Percentiles rank a stretch among this genome's conserved stretches.
Evolutionary conservation across 2,329 filamentous ascomycete species (phyloP).

Genomic region (Beauveria sp.): DNA sequence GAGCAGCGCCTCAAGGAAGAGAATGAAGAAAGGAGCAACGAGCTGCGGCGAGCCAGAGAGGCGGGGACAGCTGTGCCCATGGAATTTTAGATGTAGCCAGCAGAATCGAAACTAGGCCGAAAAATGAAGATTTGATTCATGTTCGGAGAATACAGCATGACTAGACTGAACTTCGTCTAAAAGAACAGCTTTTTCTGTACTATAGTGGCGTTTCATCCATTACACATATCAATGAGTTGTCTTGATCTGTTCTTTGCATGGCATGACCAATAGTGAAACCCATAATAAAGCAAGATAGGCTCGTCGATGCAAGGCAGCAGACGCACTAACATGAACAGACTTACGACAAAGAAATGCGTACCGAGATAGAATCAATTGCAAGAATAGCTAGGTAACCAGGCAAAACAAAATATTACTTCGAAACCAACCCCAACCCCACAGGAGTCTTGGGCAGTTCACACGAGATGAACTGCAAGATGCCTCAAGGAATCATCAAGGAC

Average conservation of each 20-base stretch:
- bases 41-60: slow-evolving; percentile 44
- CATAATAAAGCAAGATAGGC: not conserved
- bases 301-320: not conserved
- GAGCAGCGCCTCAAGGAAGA: slow-evolving; percentile 62
- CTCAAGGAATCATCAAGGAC: not conserved
- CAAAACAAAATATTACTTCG: slow-evolving; percentile 6
- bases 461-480: not conserved
- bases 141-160: no score
- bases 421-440: not conserved
- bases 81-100: slow-evolving; percentile 34
- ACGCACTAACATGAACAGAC: not conserved
- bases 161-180: no score
- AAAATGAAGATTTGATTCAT: not conserved
- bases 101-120: not conserved
- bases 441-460: slow-evolving; percentile 1
- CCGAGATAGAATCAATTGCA: slow-evolving; percentile 10
- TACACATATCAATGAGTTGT: not conserved
- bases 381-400: slow-evolving; percentile 5
- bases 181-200: not conserved
- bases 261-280: not conserved
- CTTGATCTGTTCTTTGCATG: not conserved
- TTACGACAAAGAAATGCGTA: not conserved
- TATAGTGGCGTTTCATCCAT: not conserved
- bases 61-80: slow-evolving; percentile 50
- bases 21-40: slow-evolving; percentile 49